These are phyloP conservation scores for Tuber magnatum DNA, from an alignment of 495 filamentous ascomycete genomes.

Conservation along the genomic window DNA sequence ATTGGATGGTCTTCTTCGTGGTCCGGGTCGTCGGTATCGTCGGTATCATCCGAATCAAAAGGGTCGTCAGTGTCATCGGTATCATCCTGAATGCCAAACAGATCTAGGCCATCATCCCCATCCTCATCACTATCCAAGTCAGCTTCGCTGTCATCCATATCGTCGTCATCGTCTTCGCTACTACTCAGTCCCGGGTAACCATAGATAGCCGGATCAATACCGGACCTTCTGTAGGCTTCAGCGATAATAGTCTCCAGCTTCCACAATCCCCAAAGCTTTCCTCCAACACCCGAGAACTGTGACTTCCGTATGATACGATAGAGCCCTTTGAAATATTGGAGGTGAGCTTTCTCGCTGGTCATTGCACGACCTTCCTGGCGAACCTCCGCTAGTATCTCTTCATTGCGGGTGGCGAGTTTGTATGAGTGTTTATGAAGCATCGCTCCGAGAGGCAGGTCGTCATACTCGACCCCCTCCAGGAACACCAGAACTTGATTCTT, in stretches of 20 bases:
- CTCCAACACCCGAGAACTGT: slow-evolving; percentile 1
- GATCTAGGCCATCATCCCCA: neutral
- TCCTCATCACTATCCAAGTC: neutral
- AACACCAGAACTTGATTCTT: neutral
- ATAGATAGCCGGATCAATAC: slow-evolving; percentile 5
- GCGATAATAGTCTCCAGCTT: neutral
- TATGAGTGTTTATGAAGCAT: slow-evolving; percentile 2
- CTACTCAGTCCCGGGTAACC: neutral
- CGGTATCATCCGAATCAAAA: neutral
- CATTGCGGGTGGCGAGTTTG: neutral
- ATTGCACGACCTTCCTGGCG: neutral
- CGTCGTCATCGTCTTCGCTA: neutral
- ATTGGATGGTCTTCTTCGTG: neutral
- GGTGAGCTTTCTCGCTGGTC: neutral
- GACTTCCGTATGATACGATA: neutral
- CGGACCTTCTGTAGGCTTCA: neutral
- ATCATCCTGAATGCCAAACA: neutral
- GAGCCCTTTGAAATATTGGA: neutral
- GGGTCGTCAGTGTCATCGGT: neutral
- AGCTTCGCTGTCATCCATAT: neutral
- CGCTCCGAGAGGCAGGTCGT: neutral
- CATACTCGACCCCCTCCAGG: neutral
- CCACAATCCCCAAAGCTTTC: slow-evolving; percentile 2
- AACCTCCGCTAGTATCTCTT: neutral
- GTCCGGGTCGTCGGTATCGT: neutral